phyloP scores from a whole-genome alignment of 2,329 filamentous ascomycete species.

The Sporothrix dimorphospora region DNA sequence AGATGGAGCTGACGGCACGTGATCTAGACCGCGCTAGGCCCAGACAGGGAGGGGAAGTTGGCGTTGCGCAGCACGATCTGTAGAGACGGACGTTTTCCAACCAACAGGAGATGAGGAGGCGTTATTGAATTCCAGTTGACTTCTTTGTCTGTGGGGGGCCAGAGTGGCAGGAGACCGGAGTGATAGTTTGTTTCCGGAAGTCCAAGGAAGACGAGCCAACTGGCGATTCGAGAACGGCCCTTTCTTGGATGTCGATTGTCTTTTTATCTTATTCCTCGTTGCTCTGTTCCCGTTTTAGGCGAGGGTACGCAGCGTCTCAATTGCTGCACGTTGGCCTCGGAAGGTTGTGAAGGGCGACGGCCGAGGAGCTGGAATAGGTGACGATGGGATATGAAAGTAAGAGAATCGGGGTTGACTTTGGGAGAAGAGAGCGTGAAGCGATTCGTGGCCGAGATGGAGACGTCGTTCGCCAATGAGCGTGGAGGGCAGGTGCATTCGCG shows the following conservation, averaged over 20 bases:
- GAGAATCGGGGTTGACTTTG: not conserved
- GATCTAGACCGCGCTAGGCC: not conserved
- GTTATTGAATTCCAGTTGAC: not conserved
- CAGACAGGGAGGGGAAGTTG: not conserved
- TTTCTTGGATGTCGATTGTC: not conserved
- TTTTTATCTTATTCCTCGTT: not conserved
- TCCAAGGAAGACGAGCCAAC: not conserved
- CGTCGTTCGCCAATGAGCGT: not conserved
- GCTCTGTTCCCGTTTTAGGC: not conserved
- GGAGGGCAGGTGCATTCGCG: not conserved
- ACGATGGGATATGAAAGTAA: not conserved
- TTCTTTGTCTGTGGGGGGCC: constrained; percentile 12
- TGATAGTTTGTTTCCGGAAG: constrained; percentile 13
- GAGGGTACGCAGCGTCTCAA: not conserved
- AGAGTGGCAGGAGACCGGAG: not conserved
- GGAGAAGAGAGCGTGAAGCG: not conserved
- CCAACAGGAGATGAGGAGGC: constrained; percentile 16
- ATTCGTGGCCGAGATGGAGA: not conserved
- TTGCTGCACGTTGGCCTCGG: not conserved
- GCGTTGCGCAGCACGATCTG: not conserved
- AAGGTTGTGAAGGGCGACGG: not conserved
- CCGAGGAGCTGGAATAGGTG: not conserved
- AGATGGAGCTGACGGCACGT: not conserved
- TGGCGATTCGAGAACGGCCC: not conserved
- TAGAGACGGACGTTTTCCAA: not conserved